These are phyloP conservation scores for Talaromyces islandicus DNA, from an alignment of 2,329 filamentous ascomycete genomes.

Conservation along the genomic window DNA sequence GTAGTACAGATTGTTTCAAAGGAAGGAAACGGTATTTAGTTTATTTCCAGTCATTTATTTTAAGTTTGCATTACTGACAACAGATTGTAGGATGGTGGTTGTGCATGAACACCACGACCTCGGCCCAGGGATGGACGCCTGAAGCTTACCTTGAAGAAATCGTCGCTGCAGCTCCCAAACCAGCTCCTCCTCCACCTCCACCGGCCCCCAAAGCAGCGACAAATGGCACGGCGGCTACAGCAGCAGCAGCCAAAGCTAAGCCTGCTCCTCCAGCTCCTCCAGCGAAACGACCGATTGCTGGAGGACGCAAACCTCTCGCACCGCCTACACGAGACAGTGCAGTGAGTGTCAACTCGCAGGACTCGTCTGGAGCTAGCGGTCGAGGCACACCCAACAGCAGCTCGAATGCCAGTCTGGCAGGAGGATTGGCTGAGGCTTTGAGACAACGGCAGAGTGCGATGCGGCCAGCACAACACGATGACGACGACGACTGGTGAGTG, in stretches of 20 bases:
- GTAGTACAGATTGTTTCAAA: constrained; percentile 88
- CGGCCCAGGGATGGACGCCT: constrained; percentile 86
- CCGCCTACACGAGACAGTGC: constrained; percentile 61
- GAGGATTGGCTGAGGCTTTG: constrained; percentile 72
- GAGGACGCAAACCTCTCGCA: constrained; percentile 63
- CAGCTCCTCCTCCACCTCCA: constrained; percentile 49
- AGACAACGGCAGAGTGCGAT: constrained; percentile 70
- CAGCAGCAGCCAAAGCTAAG: constrained; percentile 52
- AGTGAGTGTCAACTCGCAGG: constrained; percentile 41
- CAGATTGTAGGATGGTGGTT: constrained; percentile 82
- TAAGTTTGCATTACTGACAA: constrained; percentile 20
- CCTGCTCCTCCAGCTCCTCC: constrained; percentile 71
- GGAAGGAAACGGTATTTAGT: constrained; percentile 77
- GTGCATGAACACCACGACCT: constrained; percentile 63
- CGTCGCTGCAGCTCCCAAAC: constrained; percentile 51
- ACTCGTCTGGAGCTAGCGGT: constrained; percentile 58
- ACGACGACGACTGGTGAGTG: constrained; percentile 64
- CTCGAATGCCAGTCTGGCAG: constrained; percentile 58
- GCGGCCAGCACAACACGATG: constrained; percentile 58
- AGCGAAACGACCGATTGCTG: constrained; percentile 66
- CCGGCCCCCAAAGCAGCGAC: constrained; percentile 56
- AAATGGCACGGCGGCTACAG: constrained; percentile 34
- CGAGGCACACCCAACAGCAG: constrained; percentile 61
- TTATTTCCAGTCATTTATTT: neutral
- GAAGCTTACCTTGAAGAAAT: constrained; percentile 86